Evolutionary conservation across 2,329 filamentous ascomycete genomes (phyloP), one percentile per base, ranked within the genome.

Genomic region (Aspergillus phoenicis): DNA sequence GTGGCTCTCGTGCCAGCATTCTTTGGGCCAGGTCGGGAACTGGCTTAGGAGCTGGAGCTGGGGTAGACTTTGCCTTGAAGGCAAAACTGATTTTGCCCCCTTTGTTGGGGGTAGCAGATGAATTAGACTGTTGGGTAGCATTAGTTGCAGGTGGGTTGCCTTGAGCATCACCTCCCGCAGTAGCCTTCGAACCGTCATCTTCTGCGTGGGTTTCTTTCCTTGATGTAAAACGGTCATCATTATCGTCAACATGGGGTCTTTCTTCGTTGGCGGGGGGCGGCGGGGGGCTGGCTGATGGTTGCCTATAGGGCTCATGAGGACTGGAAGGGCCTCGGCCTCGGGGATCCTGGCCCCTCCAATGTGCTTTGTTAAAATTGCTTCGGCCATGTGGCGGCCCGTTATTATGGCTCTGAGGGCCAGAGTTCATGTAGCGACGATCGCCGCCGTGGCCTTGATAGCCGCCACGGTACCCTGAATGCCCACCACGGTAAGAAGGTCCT

Each of bases 51-150:
- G 82, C 80, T 63, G 84, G 80, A 26, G 80, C 78, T 20, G 88
- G 82, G 3, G 84, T 82, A 22, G 87, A 85, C 72, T 90, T 94
- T 59, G 88, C 85, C 74, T 97, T 97, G 76, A 98, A 92, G 1
- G 93, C 92, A 75, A 98, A 98, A 74, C 92, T 96, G 71, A 97
- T 96, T 77, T 94, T 95, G 48, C 87, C 87, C 2, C 80, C 80
- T 61, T 81, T 80, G 71, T 81, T 74, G 62, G 77, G 71, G 62
- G 84, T 81, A n/a, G 85, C 81, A 5, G 85, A 83, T 2, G 82
- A 80, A 20, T 84, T 81, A 2, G 83, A 77, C 41, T 85, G 80
- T 60, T 85, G 84, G 59, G 77, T 81, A 10, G 85, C 45, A 24
- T 13, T 51, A 52, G 82, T 20, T 84, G 84, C 30, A 83, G 48